Conservation (phyloP, 306 rosid genomes). For the Astragalus membranaceus region DNA sequence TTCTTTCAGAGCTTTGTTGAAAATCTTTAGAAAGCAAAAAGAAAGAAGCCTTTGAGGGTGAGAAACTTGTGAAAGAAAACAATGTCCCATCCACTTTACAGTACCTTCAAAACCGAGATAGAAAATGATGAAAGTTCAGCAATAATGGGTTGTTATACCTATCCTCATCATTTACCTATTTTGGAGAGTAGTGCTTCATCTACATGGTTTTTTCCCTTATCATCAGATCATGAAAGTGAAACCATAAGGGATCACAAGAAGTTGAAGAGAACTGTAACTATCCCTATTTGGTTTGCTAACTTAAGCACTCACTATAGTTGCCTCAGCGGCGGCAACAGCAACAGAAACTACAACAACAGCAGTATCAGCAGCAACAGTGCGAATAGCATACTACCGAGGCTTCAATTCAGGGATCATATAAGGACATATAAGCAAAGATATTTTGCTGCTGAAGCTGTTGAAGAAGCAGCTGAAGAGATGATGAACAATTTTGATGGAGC, state of each 20-base stretch:
- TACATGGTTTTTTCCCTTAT: slow-evolving; percentile 17
- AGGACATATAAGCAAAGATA: slow-evolving; percentile 54
- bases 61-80: neutral
- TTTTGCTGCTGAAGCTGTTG: slow-evolving; percentile 58
- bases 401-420: slow-evolving; percentile 61
- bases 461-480: slow-evolving; percentile 41
- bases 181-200: neutral
- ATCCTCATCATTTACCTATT: slow-evolving; percentile 10
- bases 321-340: slow-evolving; percentile 22
- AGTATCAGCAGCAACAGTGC: slow-evolving; percentile 27
- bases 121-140: slow-evolving; percentile 13
- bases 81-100: slow-evolving; percentile 28
- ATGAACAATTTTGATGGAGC: slow-evolving; percentile 22
- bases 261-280: slow-evolving; percentile 24
- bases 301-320: neutral
- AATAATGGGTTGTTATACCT: slow-evolving; percentile 17
- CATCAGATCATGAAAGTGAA: slow-evolving; percentile 30
- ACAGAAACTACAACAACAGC: slow-evolving; percentile 18
- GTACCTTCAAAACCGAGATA: slow-evolving; percentile 15
- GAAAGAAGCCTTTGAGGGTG: neutral
- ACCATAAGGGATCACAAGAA: slow-evolving; percentile 38
- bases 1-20: slow-evolving; percentile 40
- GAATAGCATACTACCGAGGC: slow-evolving; percentile 29
- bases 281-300: slow-evolving; percentile 17
- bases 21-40: slow-evolving; percentile 27